Evolutionary conservation across 306 rosid genomes (phyloP).

Genomic region (Fagus crenata): DNA sequence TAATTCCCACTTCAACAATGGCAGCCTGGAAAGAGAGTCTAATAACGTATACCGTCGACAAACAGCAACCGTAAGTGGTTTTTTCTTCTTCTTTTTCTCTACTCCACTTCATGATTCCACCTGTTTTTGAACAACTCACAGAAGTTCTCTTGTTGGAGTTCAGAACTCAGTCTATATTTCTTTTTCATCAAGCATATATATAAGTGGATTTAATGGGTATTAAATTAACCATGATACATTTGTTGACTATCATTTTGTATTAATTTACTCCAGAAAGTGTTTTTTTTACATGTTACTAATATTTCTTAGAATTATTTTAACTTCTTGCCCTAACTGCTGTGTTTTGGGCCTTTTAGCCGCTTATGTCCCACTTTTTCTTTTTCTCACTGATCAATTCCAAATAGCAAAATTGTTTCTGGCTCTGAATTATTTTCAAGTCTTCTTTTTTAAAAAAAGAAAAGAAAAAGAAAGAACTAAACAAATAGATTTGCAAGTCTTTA

Average conservation of each 20-base stretch:
- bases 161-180: background rate
- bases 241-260: background rate
- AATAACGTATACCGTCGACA: conserved; percentile 37
- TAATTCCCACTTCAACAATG: conserved; percentile 47
- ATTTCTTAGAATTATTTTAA: background rate
- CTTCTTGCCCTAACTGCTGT: background rate
- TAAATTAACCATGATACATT: background rate
- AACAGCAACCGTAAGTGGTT: conserved; percentile 44
- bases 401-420: background rate
- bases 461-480: background rate
- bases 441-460: background rate
- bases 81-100: background rate
- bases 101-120: background rate
- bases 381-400: conserved; percentile 2
- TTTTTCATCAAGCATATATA: background rate
- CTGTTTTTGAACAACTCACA: conserved; percentile 5
- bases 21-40: conserved; percentile 52
- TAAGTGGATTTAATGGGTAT: background rate
- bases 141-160: conserved; percentile 12
- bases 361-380: conserved; percentile 6
- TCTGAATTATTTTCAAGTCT: background rate
- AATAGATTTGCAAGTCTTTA: background rate
- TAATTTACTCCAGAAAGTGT: background rate
- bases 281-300: background rate
- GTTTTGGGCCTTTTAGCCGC: too few relatives aligned